Evolutionary conservation across 805 yeast genomes (phyloP).

Genomic region (Kuraishia floccosa): DNA sequence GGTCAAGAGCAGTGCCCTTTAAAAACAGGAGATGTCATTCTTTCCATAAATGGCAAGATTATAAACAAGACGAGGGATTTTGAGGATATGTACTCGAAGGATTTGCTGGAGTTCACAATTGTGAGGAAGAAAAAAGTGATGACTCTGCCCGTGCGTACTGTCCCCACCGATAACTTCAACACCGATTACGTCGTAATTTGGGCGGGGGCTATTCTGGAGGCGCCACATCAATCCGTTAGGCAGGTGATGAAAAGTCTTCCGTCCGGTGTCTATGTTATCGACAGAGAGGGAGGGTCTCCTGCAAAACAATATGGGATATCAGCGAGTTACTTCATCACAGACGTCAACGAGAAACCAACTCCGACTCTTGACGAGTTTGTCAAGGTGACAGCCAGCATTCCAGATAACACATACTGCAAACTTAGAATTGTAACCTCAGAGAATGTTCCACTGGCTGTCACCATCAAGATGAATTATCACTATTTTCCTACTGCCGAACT

Average conservation of each 20-base stretch:
- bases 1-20: conserved; percentile 20
- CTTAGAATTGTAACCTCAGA: conserved; percentile 77
- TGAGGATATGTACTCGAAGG: conserved; percentile 32
- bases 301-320: conserved; percentile 73
- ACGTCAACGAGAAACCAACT: conserved; percentile 70
- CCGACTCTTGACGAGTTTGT: conserved; percentile 60
- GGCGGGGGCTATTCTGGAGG: conserved; percentile 77
- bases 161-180: conserved; percentile 40
- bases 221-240: conserved; percentile 88
- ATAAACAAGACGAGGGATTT: conserved; percentile 62
- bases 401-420: conserved; percentile 74
- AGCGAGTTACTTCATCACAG: conserved; percentile 79
- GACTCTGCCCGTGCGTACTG: conserved; percentile 53
- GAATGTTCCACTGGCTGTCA: conserved; percentile 75
- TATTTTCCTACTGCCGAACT: conserved; percentile 71
- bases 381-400: conserved; percentile 52
- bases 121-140: conserved; percentile 62
- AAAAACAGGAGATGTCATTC: conserved; percentile 63
- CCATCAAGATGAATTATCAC: conserved; percentile 80
- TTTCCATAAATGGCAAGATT: conserved; percentile 55
- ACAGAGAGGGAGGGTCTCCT: conserved; percentile 73
- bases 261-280: conserved; percentile 73
- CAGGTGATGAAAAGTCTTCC: conserved; percentile 73
- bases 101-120: conserved; percentile 42
- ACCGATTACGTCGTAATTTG: conserved; percentile 66